Percentiles rank a stretch among this genome's conserved stretches.
Conservation (phyloP, 2,329 filamentous ascomycete species). For the Fusarium cyanostomum region DNA sequence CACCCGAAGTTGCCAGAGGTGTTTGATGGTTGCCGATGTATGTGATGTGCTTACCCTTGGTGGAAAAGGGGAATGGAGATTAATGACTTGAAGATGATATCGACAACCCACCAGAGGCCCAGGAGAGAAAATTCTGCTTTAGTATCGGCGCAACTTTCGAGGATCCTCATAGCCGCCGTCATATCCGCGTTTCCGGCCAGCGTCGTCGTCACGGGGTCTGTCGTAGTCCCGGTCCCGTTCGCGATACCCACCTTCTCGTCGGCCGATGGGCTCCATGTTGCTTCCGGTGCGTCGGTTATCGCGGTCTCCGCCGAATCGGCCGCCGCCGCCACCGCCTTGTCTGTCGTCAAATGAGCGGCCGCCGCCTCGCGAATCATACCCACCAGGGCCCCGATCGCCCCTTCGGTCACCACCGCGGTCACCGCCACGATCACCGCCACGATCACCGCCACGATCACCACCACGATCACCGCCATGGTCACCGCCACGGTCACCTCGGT, state of each 20-base stretch:
- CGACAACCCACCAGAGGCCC: constrained; percentile 41
- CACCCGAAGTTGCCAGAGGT: background rate
- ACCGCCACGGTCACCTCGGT: constrained; percentile 51
- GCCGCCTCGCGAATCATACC: constrained; percentile 63
- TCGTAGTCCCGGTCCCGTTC: constrained; percentile 63
- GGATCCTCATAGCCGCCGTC: constrained; percentile 86
- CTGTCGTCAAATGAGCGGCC: constrained; percentile 71
- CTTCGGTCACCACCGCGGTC: constrained; percentile 58
- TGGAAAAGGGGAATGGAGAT: constrained; percentile 29
- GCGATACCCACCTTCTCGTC: constrained; percentile 67
- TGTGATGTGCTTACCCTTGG: constrained; percentile 37
- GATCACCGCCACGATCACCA: constrained; percentile 55
- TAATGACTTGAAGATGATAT: constrained; percentile 31
- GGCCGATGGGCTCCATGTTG: constrained; percentile 85
- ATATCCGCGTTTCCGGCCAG: constrained; percentile 71
- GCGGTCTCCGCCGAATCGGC: constrained; percentile 52
- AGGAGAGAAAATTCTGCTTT: constrained; percentile 10
- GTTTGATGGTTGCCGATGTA: constrained; percentile 17
- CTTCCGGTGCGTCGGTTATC: constrained; percentile 71
- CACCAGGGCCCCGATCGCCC: constrained; percentile 63
- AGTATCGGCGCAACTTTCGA: constrained; percentile 72
- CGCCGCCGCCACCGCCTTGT: constrained; percentile 51
- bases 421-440: constrained; percentile 53
- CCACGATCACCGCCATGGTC: constrained; percentile 59
- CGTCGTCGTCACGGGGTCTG: constrained; percentile 66